These are phyloP conservation scores for Skeletonema menzelii DNA, from an alignment of 108 stramenopile species.

Conservation along the genomic window DNA sequence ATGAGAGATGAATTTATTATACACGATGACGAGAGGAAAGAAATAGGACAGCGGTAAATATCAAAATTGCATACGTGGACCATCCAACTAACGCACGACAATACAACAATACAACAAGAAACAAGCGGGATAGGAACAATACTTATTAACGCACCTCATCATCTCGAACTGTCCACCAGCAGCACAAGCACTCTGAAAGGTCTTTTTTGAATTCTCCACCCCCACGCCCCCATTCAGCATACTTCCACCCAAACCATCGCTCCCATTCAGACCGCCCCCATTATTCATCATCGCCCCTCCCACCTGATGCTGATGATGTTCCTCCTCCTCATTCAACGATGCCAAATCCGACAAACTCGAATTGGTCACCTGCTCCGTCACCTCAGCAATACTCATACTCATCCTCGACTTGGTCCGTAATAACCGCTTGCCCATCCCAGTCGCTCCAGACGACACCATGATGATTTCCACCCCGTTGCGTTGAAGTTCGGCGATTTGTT, in stretches of 20 bases:
- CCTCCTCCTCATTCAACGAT: constrained; percentile 7
- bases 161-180: constrained; percentile 98
- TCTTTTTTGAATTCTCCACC: constrained; percentile 67
- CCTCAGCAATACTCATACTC: constrained; percentile 68
- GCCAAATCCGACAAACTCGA: background rate
- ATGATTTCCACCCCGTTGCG: constrained; percentile 74
- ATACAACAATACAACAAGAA: background rate
- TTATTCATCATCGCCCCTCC: constrained; percentile 13
- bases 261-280: constrained; percentile 47
- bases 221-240: background rate
- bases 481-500: constrained; percentile 87
- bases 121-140: no score
- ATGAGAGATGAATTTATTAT: background rate
- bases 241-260: background rate
- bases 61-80: background rate
- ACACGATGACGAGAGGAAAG: background rate
- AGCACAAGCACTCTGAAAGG: constrained; percentile 92
- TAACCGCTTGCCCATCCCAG: constrained; percentile 86
- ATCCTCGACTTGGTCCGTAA: constrained; percentile 67
- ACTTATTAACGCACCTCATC: constrained; percentile 66
- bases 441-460: constrained; percentile 79
- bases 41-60: no score
- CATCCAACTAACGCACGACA: background rate
- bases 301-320: background rate
- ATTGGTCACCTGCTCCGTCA: background rate